Evolutionary conservation across 2,329 filamentous ascomycete genomes (phyloP).

Genomic region (Ceratocystis colombiana): DNA sequence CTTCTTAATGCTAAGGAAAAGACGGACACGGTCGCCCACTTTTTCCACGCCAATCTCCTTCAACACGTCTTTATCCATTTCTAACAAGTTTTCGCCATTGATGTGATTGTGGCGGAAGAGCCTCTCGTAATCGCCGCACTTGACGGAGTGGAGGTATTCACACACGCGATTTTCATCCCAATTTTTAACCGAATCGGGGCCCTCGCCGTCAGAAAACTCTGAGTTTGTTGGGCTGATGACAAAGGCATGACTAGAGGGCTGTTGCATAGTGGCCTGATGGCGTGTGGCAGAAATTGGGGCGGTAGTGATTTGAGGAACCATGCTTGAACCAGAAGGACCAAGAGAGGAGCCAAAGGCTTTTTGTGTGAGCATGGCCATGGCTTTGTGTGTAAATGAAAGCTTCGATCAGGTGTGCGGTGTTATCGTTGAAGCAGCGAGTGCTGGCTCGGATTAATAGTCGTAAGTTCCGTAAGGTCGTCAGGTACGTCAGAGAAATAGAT

Average conservation of each 20-base stretch:
- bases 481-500: neutral
- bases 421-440: neutral
- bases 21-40: slow-evolving; percentile 86
- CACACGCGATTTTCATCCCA: slow-evolving; percentile 91
- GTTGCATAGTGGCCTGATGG: slow-evolving; percentile 29
- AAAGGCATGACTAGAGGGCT: slow-evolving; percentile 19
- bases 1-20: slow-evolving; percentile 78
- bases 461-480: neutral
- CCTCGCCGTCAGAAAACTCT: slow-evolving; percentile 66
- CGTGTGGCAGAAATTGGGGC: slow-evolving; percentile 41
- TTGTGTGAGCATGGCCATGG: slow-evolving; percentile 69
- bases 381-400: neutral
- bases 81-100: slow-evolving; percentile 90
- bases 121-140: slow-evolving; percentile 87
- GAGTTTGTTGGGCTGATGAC: slow-evolving; percentile 24
- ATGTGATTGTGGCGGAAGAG: slow-evolving; percentile 89
- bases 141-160: slow-evolving; percentile 82
- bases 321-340: slow-evolving; percentile 41
- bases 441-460: neutral
- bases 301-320: slow-evolving; percentile 41
- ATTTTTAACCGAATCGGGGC: slow-evolving; percentile 63
- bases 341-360: slow-evolving; percentile 56
- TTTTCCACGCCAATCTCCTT: slow-evolving; percentile 99
- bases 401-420: neutral
- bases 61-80: slow-evolving; percentile 91